Evolutionary conservation across 2,329 filamentous ascomycete species (phyloP), one percentile per base, ranked within the genome.

Genomic region (Ascochyta lentis): DNA sequence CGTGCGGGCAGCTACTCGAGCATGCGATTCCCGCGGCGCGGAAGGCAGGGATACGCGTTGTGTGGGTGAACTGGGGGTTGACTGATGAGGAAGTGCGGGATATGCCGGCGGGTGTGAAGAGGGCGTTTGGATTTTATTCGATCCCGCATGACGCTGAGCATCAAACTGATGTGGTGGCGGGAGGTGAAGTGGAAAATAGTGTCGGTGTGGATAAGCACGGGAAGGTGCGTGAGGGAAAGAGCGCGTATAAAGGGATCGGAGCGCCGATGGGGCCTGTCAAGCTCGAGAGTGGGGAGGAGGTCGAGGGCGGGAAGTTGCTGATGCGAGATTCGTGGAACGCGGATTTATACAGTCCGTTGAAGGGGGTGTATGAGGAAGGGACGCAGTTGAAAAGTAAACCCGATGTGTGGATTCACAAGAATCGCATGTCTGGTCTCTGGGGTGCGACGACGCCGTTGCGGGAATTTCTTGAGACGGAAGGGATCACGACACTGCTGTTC

Each of bases 11-110:
- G 7, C 67, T 77, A 4, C 46, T 73, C n/a, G 51, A 62, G 12
- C 62, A 71, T 37, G 75, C 73, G 15, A 75, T 78, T n/a, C 71
- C 75, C 22, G 75, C 76, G 23, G 77, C 75, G 38, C 59, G 76
- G 6, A 73, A 73, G 49, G 72, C 76, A 6, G 73, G 74, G 3
- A 73, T 78, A 10, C 57, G 70, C 23, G 63, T 78, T n/a, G 61
- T 75, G 19, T 79, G 75, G 75, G 57, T 79, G 52, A 79, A 78
- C 49, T 79, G 77, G 77, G 77, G 76, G 1, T 61, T 79, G 10
- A 71, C 67, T 0, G 72, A 76, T 4, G 48, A 72, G 15, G 76
- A 78, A 16, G 47, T 77, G 8, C 50, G 60, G 24, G 60, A 56
- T 2, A 75, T 78, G 72, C 76, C 76, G 2, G 71, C 76, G 10